Evolutionary conservation across 2,329 filamentous ascomycete species (phyloP).

Genomic region (Epichloe gansuensis): DNA sequence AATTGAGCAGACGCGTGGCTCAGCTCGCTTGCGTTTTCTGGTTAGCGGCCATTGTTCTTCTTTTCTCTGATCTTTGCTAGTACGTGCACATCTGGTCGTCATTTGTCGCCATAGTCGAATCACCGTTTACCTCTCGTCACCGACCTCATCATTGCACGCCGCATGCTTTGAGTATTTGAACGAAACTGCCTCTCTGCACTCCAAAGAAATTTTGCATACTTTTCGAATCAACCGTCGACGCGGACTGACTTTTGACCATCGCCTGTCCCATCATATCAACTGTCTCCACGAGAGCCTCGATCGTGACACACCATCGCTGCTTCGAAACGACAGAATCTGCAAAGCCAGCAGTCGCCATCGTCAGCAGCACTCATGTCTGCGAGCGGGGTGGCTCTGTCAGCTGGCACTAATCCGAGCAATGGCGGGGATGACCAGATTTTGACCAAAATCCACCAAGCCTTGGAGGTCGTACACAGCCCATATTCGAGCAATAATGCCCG

Average conservation of each 20-base stretch:
- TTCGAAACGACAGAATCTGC: neutral
- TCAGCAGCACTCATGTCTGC: constrained; percentile 19
- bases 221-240: neutral
- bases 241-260: neutral
- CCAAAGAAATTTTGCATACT: neutral
- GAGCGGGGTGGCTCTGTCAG: constrained; percentile 22
- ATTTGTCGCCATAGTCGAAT: neutral
- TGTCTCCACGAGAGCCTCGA: neutral
- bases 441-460: constrained; percentile 65
- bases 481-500: constrained; percentile 71
- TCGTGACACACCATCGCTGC: neutral
- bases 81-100: neutral
- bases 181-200: neutral
- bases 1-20: neutral
- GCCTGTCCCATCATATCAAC: neutral
- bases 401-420: constrained; percentile 22
- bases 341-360: neutral
- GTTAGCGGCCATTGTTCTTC: neutral
- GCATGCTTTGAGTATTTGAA: neutral
- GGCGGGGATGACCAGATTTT: constrained; percentile 35
- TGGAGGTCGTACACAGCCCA: constrained; percentile 77
- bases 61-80: neutral
- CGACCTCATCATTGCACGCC: neutral
- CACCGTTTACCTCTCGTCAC: neutral
- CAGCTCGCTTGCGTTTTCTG: neutral